Evolutionary conservation across 495 filamentous ascomycete species (phyloP), one percentile per base, ranked within the genome.

Genomic region (Sphaerosporella brunnea): DNA sequence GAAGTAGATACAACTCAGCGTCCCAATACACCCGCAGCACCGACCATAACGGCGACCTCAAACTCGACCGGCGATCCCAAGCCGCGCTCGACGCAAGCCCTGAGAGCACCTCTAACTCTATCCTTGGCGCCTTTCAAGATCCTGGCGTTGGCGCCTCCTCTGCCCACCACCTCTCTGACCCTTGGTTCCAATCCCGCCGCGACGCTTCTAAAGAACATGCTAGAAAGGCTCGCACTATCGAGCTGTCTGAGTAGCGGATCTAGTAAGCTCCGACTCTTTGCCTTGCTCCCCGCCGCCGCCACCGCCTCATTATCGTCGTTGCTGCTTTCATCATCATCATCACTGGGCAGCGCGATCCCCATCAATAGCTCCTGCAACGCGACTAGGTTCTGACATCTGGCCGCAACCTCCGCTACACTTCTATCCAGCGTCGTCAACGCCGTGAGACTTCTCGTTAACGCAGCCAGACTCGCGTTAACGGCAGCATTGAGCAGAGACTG

Each of bases 1-100:
- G n/a, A n/a, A n/a, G n/a, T n/a, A n/a, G n/a, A n/a, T n/a, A n/a
- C n/a, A n/a, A n/a, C n/a, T 37, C 35, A 59, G 23, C 56, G 38
- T 18, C 56, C 56, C 38, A 59, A 24, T n/a, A 39, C 51, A 35
- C 48, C 58, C 45, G 51, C 36, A 10, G 56, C 58, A 2, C 81
- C 78, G 44, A 93, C 81, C 86, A 97, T 94, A 26, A 97, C 87
- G 4, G 88, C 87, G 23, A 88, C 80, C 65, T 95, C 90, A 47
- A 87, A 74, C 59, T 96, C 92, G 79, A 84, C 94, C 3, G 60
- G 57, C 59, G 48, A 67, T 65, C 7, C 83, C 77, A 20, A 84
- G 66, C 43, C 87, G 85, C 74, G 73, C 51, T 86, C 59, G 9
- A 99, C 92, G 53, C 84, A 92, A 25, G 86, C 80, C 40, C 78